Evolutionary conservation across 75 land plant species (phyloP), one percentile per base, ranked within the genome.

Genomic region (Cryptomeria japonica): DNA sequence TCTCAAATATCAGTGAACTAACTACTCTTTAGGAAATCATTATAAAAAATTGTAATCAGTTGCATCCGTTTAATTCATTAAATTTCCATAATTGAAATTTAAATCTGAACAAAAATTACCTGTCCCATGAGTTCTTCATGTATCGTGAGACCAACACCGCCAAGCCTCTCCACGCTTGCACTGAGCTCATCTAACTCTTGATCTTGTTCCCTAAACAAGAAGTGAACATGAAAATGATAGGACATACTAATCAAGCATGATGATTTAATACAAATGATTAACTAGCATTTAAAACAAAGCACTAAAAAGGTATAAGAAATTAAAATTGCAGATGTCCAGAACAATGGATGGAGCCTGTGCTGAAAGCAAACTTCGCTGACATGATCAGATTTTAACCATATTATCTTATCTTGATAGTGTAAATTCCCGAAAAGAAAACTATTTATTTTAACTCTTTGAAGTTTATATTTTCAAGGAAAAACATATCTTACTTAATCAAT

Each of bases 131-230:
- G 94, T 72, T 97, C 99, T 44, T 97, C 99, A 87, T 97, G 99
- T 82, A 97, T 97, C 5, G 98, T 95, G 58, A 97, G 95, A 41
- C 99, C 99, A 86, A 97, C 96, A 88, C 92, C 92, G 25, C 99
- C 99, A 88, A 97, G 91, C 88, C 98, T 95, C 88, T 95, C 88
- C 73, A 97, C 99, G 87, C 94, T 97, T 51, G 96, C 96, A 93
- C 98, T 96, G 19, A 97, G 95, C 79, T 95, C 98, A 92, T 97
- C 99, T 86, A 97, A 84, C 58, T 97, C 98, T 73, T 97, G 94
- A 88, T 97, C 98, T 89, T 97, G 99, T 87, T 95, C 98, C 92
- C 99, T 97, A 85, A 34, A 85, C 16, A 9, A 22, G n/a, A n/a
- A 85, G 16, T 11, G 41, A 85, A 22, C 11, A 32, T 87, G 34